Evolutionary conservation across 371 early-diverging fungal species (phyloP).

Genomic region (Parasitella parasitica): DNA sequence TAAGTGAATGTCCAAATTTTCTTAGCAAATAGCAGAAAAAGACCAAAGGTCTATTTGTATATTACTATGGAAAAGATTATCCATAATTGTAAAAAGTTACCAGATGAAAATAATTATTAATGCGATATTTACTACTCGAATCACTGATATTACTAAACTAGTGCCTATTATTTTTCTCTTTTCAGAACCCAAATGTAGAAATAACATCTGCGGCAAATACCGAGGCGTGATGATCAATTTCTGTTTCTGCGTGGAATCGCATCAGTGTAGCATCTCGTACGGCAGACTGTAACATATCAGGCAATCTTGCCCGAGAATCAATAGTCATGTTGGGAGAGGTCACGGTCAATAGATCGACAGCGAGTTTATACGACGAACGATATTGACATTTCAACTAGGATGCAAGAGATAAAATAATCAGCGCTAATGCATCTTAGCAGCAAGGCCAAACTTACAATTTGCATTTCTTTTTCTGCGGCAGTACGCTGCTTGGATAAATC

Average conservation of each 20-base stretch:
- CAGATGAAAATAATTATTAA: too few relatives aligned
- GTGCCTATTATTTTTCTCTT: too few relatives aligned
- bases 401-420: too few relatives aligned
- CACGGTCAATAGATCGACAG: background rate
- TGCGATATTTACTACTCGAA: too few relatives aligned
- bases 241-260: constrained; percentile 5
- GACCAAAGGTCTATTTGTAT: too few relatives aligned
- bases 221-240: background rate
- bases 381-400: constrained; percentile 1
- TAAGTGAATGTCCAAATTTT: too few relatives aligned
- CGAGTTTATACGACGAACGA: constrained; percentile 3
- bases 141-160: too few relatives aligned
- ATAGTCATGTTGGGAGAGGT: background rate
- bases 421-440: too few relatives aligned
- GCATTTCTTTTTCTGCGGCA: background rate
- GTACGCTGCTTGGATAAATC: background rate
- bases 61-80: too few relatives aligned
- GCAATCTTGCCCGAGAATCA: background rate
- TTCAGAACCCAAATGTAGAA: background rate
- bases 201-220: background rate
- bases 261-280: constrained; percentile 3
- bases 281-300: constrained; percentile 12
- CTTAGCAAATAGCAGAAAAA: too few relatives aligned
- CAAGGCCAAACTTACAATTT: background rate
- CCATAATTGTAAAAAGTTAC: too few relatives aligned